Base-by-base conservation (phyloP, 495 filamentous ascomycete genomes). In the Penicillium subrubescens region DNA sequence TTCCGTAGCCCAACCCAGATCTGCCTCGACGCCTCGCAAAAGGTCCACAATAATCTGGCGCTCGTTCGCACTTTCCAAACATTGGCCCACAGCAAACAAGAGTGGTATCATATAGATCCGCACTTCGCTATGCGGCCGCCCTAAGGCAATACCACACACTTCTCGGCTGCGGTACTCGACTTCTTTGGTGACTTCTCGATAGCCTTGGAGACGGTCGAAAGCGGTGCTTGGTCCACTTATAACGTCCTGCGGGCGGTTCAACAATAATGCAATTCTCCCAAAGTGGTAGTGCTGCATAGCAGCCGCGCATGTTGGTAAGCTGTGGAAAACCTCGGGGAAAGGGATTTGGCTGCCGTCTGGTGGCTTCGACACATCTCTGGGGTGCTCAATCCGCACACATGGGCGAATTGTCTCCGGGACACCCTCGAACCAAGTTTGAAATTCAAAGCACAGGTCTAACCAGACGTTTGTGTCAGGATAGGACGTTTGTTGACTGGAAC, bases 201-300 rank as follows among this genome's bases (percentile, higher is more conserved):
- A 80, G 2, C 73, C 71, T 37, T 79, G 76, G 3, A 82, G 62
- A 5, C 78, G 76, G 58, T 81, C 77, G 55, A 79, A 81, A 0
- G 78, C 76, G 5, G 75, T 79, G 37, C 74, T 78, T 0, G 74
- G 78, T 0, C 70, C 76, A 15, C 70, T 73, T 43, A 78, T 60
- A 2, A 65, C 68, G 51, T 82, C 77, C 11, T 71, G 57, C 0
- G 79, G 79, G 12, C 74, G 68, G 25, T 82, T 81, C 8, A 82
- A 67, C 1, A 75, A 60, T 0, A 82, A 63, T 4, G 76, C 76
- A 15, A 82, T 71, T 0, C 78, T 72, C 1, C 73, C 79, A 37
- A 81, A 82, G 51, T 82, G 75, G 58, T 78, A 81, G 37, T 80
- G 77, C 39, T 79, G 77, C 71, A 80, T 79, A 2, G 78, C 59